Conservation (phyloP, 495 filamentous ascomycete species). For the Aspergillus olivimuriae region DNA sequence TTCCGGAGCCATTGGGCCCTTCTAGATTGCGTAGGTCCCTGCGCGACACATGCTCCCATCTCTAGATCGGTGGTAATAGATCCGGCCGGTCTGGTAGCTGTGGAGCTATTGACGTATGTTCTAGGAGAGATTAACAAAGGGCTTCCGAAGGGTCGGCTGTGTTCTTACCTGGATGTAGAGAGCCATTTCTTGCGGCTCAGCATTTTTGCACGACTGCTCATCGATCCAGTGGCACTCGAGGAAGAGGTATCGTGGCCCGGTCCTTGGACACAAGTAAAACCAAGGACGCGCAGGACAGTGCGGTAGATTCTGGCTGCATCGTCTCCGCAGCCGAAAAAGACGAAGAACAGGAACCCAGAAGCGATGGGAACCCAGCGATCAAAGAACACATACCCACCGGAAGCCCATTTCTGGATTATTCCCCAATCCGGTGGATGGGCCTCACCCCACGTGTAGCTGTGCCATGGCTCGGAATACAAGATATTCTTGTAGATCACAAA, state of each 20-base stretch:
- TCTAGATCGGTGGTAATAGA: too few relatives aligned
- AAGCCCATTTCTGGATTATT: constrained; percentile 55
- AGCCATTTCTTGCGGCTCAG: constrained; percentile 24
- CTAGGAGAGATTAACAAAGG: too few relatives aligned
- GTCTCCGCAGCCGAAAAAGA: constrained; percentile 74
- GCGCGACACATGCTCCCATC: too few relatives aligned
- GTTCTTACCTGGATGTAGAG: too few relatives aligned
- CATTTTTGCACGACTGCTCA: constrained; percentile 20
- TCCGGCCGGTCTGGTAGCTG: too few relatives aligned
- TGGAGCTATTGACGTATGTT: too few relatives aligned
- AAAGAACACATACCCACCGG: constrained; percentile 45
- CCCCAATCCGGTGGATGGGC: constrained; percentile 54
- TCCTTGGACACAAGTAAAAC: constrained; percentile 13
- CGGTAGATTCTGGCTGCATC: constrained; percentile 75
- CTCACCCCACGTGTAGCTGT: constrained; percentile 47
- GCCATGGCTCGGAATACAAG: constrained; percentile 23
- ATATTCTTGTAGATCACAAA: constrained; percentile 57
- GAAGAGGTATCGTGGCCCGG: constrained; percentile 6
- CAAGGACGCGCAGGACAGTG: constrained; percentile 24
- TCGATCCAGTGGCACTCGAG: constrained; percentile 9
- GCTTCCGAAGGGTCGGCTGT: too few relatives aligned
- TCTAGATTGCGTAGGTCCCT: neutral
- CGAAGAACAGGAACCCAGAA: constrained; percentile 55
- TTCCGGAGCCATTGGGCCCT: constrained; percentile 2
- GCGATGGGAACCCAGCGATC: constrained; percentile 64